These are phyloP conservation scores for Ceratobasidium sp. DNA, from an alignment of 1,284 basidiomycete genomes.

Conservation along the genomic window DNA sequence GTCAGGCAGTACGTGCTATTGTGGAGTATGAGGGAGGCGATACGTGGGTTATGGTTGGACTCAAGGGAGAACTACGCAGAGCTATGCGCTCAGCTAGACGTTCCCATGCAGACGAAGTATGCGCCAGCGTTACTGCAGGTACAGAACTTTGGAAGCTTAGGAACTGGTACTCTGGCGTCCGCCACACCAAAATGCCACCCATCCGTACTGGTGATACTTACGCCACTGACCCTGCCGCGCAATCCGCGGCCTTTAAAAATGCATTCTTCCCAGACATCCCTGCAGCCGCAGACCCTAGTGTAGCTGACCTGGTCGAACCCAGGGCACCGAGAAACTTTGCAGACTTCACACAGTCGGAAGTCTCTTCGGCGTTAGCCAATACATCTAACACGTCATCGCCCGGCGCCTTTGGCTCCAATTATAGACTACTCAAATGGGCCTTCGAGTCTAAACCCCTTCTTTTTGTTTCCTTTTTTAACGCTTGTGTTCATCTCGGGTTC, in stretches of 20 bases:
- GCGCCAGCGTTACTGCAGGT: background rate
- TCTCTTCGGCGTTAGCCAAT: constrained; percentile 45
- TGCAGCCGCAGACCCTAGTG: background rate
- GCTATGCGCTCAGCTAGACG: background rate
- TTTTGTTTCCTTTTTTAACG: constrained; percentile 36
- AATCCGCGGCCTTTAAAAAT: constrained; percentile 39
- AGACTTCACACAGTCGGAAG: constrained; percentile 47
- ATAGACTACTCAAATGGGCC: constrained; percentile 50
- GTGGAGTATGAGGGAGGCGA: background rate
- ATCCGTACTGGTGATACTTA: background rate
- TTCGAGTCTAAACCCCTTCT: constrained; percentile 45
- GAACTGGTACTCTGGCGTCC: constrained; percentile 31
- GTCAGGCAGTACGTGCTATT: background rate
- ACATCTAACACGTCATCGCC: constrained; percentile 51
- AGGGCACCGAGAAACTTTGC: constrained; percentile 21
- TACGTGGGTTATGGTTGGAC: background rate
- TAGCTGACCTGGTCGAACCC: constrained; percentile 33
- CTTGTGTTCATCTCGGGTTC: constrained; percentile 69
- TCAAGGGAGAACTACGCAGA: background rate
- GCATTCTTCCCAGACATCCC: constrained; percentile 46
- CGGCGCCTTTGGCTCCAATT: constrained; percentile 48
- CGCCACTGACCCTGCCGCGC: constrained; percentile 41
- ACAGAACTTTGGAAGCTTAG: background rate
- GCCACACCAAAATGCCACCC: constrained; percentile 45
- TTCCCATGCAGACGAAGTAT: constrained; percentile 7